Evolutionary conservation across 495 filamentous ascomycete genomes (phyloP), one percentile per base, ranked within the genome.

Genomic region (Zalerion maritima): DNA sequence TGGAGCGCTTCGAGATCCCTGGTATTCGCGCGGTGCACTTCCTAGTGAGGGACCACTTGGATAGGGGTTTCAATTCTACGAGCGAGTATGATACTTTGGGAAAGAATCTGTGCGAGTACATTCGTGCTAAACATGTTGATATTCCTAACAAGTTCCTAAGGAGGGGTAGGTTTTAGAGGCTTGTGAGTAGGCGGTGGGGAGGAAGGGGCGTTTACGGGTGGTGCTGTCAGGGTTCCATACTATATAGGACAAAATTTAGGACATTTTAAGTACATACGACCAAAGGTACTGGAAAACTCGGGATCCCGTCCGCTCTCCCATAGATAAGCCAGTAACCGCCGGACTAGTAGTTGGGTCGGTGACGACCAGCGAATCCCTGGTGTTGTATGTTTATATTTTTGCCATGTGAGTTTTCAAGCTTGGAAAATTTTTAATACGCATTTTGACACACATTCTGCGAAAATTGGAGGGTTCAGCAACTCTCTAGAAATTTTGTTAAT

Each of bases 31-130:
- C 52, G 0, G 66, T 72, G 16, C 67, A 72, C 42, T 72, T 70
- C 47, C 44, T 72, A 14, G 58, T 73, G 21, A 57, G 62, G 27
- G 64, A 69, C 30, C 35, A 63, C 16, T 42, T 75, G 14, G 68
- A 68, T 21, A 52, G 67, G 6, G 69, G 68, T 3, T 66, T 69
- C 1, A 58, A 51, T 10, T 59, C 57, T 22, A 63, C 59, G 0
- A 58, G 53, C 10, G 61, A 52, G 1, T 52, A 63, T 18, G 67
- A 73, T 31, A 58, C 64, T 24, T 39, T 73, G 31, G 67, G 64
- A 1, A 73, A 73, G 47, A 69, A 69, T 32, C 58, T 70, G 13
- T 66, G 61, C 17, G 67, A 72, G 43, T 71, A 49, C 35, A 28
- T 73, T 30, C 47, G 68, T 20, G 48, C 52, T 20, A 49, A 48